These are phyloP conservation scores for Isabelozyma rhagii DNA, from an alignment of 805 yeast genomes.

Conservation along the genomic window DNA sequence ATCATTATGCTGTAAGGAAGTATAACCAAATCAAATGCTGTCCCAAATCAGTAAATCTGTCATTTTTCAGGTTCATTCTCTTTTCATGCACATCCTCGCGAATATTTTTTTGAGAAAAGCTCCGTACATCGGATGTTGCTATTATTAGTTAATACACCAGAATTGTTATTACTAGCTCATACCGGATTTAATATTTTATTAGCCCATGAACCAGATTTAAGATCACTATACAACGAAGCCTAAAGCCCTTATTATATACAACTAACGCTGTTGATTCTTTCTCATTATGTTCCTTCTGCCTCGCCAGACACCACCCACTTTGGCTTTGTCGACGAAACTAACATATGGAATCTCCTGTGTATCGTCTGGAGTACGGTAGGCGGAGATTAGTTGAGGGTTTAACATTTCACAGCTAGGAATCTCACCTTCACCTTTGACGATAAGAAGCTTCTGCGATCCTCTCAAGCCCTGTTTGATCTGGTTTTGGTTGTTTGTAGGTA, in stretches of 20 bases:
- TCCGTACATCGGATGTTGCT: too few species aligned
- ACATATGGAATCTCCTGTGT: slow-evolving; percentile 39
- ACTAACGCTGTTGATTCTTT: slow-evolving; percentile 14
- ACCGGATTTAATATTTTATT: too few species aligned
- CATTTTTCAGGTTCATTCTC: neutral
- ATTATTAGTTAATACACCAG: too few species aligned
- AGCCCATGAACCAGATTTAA: too few species aligned
- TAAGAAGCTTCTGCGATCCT: slow-evolving; percentile 30
- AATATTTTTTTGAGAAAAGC: too few species aligned
- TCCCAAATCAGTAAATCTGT: neutral
- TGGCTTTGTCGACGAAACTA: slow-evolving; percentile 34
- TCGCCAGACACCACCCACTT: slow-evolving; percentile 56
- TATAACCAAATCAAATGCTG: neutral
- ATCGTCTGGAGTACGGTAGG: neutral
- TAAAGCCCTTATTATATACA: neutral
- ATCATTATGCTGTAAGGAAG: neutral
- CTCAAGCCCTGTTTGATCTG: slow-evolving; percentile 11
- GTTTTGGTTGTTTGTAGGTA: slow-evolving; percentile 35
- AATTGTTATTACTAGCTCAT: too few species aligned
- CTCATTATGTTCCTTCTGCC: slow-evolving; percentile 54
- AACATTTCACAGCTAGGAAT: slow-evolving; percentile 58
- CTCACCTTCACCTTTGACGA: slow-evolving; percentile 64
- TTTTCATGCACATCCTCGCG: neutral
- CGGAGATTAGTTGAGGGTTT: slow-evolving; percentile 17
- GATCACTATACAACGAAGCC: too few species aligned